Percentiles rank a stretch among this genome's conserved stretches.
Evolutionary conservation across 2,329 filamentous ascomycete species (phyloP).

Genomic region (Alternaria gansuensis): DNA sequence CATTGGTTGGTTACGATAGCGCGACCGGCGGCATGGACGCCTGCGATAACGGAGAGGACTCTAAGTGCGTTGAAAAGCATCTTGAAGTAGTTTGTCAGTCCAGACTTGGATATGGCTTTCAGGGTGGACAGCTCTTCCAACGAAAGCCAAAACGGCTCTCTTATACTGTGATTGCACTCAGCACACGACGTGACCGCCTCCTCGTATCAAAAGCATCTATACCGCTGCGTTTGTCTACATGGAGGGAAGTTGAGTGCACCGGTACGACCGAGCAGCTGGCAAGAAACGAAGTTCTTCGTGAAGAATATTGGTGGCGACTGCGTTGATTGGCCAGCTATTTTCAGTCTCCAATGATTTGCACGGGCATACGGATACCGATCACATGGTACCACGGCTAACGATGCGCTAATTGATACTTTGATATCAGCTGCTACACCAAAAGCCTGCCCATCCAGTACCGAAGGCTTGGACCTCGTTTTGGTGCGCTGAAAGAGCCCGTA

Average conservation of each 20-base stretch:
- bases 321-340: constrained; percentile 29
- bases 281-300: constrained; percentile 18
- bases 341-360: constrained; percentile 24
- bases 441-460: not conserved
- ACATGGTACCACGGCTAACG: constrained; percentile 7
- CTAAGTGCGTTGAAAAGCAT: constrained; percentile 30
- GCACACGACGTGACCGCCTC: not conserved
- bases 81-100: not conserved
- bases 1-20: constrained; percentile 48
- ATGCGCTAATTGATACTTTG: not conserved
- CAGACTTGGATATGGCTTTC: not conserved
- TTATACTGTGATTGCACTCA: constrained; percentile 1
- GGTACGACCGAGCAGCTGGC: constrained; percentile 4
- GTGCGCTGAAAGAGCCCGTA: constrained; percentile 1
- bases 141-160: not conserved
- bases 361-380: constrained; percentile 21
- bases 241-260: not conserved
- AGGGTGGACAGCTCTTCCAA: not conserved
- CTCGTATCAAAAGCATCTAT: constrained; percentile 4
- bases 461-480: not conserved
- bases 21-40: constrained; percentile 35
- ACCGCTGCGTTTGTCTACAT: constrained; percentile 1
- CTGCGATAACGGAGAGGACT: constrained; percentile 19
- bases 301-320: constrained; percentile 16
- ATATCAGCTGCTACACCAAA: not conserved